A percentile compares a stretch with the other conserved stretches of the same genome.
Evolutionary conservation across 345 rosid genomes (phyloP).

Genomic region (Eucalyptus curtisii): DNA sequence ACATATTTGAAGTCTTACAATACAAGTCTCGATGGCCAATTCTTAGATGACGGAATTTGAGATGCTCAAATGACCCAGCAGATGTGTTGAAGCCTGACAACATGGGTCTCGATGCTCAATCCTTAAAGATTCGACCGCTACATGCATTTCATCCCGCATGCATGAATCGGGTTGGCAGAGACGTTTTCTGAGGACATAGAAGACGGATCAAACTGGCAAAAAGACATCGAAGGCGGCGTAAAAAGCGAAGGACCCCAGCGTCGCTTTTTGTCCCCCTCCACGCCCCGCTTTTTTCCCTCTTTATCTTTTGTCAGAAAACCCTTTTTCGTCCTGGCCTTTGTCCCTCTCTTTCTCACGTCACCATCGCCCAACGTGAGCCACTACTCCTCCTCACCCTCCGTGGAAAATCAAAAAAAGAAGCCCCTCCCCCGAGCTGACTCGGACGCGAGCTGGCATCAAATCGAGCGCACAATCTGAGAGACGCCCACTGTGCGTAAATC

Average conservation of each 20-base stretch:
- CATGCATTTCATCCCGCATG: background rate
- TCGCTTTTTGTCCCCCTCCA: background rate
- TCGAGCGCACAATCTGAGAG: background rate
- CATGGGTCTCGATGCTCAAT: background rate
- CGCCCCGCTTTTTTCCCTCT: background rate
- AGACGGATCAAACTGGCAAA: background rate
- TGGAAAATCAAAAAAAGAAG: background rate
- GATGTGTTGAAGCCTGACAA: background rate
- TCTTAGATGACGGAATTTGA: background rate
- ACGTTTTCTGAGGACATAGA: background rate
- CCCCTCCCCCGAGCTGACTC: background rate
- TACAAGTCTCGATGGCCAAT: background rate
- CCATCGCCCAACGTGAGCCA: slow-evolving; percentile 13
- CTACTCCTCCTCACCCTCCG: background rate
- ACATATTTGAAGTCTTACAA: background rate
- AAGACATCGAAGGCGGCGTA: slow-evolving; percentile 48
- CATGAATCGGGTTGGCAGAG: background rate
- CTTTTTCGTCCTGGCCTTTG: background rate
- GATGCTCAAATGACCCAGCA: background rate
- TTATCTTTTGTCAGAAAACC: background rate
- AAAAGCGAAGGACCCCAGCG: slow-evolving; percentile 4
- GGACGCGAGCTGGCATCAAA: slow-evolving; percentile 27
- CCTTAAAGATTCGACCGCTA: background rate
- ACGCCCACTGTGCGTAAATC: background rate
- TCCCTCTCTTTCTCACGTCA: background rate